These are phyloP conservation scores for Picochlorum sp. DNA, from an alignment of 139 green algal genomes.

Conservation along the genomic window DNA sequence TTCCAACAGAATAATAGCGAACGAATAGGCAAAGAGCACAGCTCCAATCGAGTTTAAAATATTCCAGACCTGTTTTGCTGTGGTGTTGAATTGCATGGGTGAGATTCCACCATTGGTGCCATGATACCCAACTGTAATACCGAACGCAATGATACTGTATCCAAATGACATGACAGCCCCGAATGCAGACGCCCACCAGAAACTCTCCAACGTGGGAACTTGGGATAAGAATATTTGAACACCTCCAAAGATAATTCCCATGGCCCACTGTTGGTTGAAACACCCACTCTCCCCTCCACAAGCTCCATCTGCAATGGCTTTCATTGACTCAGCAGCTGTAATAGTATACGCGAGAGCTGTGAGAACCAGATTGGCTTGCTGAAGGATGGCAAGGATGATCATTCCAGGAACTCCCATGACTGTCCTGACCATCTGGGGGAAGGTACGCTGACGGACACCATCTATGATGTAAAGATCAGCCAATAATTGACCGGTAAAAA, in stretches of 20 bases:
- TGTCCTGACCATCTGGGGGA: conserved; percentile 7
- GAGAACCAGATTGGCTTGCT: conserved; percentile 40
- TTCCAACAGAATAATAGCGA: conserved; percentile 25
- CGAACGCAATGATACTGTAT: conserved; percentile 38
- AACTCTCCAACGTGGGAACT: conserved; percentile 22
- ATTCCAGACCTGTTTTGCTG: conserved; percentile 12
- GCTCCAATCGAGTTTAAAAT: conserved; percentile 19
- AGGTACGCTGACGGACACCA: background rate
- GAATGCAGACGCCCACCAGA: conserved; percentile 34
- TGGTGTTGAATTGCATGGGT: background rate
- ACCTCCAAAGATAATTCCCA: conserved; percentile 10
- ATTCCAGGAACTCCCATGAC: conserved; percentile 10
- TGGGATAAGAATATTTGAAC: conserved; percentile 24
- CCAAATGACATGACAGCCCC: conserved; percentile 33
- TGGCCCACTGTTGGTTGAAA: conserved; percentile 18
- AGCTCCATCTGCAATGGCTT: conserved; percentile 3
- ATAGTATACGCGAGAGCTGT: conserved; percentile 34
- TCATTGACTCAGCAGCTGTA: conserved; percentile 30
- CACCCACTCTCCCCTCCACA: conserved; percentile 9
- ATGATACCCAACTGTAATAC: conserved; percentile 11
- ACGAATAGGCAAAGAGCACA: conserved; percentile 23
- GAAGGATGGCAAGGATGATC: conserved; percentile 21
- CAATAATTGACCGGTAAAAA: conserved; percentile 31
- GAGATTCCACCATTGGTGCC: conserved; percentile 9
- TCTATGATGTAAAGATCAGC: conserved; percentile 28